Evolutionary conservation across 2,329 filamentous ascomycete species (phyloP), one percentile per base, ranked within the genome.

Genomic region (Graphilbum ipis-grandicollis): DNA sequence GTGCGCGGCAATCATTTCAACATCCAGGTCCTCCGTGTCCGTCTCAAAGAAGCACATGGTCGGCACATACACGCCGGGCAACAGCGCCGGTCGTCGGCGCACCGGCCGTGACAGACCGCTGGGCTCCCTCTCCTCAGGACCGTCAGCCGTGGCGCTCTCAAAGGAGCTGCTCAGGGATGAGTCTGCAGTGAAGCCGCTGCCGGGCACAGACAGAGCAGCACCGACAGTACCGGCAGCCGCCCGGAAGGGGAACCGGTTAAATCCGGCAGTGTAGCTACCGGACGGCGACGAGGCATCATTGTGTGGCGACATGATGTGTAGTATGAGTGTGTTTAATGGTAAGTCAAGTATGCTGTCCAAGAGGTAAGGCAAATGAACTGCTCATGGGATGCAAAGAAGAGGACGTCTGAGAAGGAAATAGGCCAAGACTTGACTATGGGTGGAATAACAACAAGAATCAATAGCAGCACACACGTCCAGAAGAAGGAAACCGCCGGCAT

Each of bases 41-140:
- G 63, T 55, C 38, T 78, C 62, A 53, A 84, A 84, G 60, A 84
- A 83, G 53, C 75, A 76, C 48, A 80, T 65, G 15, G 78, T 82
- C 19, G 79, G 79, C 34, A 80, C 76, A 50, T 83, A 83, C 46
- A 83, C 67, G 39, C 70, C 72, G 5, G 60, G 58, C 19, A 56
- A 41, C 9, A 65, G 51, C 5, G 53, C 56, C 21, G 59, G 54
- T 25, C 26, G 49, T 47, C 7, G 48, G 17, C 25, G 25, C 18
- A 10, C 17, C 9, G 14, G 9, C n/a, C n/a, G n/a, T n/a, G n/a
- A n/a, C n/a, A n/a, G n/a, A n/a, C n/a, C n/a, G n/a, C n/a, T n/a
- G n/a, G n/a, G n/a, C n/a, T n/a, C n/a, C n/a, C n/a, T n/a, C n/a
- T n/a, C n/a, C n/a, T n/a, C n/a, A n/a, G n/a, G 8, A 15, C 29